Evolutionary conservation across 139 green algal genomes (phyloP), one percentile per base, ranked within the genome.

Genomic region (Deuterostichococcus epilithicus): DNA sequence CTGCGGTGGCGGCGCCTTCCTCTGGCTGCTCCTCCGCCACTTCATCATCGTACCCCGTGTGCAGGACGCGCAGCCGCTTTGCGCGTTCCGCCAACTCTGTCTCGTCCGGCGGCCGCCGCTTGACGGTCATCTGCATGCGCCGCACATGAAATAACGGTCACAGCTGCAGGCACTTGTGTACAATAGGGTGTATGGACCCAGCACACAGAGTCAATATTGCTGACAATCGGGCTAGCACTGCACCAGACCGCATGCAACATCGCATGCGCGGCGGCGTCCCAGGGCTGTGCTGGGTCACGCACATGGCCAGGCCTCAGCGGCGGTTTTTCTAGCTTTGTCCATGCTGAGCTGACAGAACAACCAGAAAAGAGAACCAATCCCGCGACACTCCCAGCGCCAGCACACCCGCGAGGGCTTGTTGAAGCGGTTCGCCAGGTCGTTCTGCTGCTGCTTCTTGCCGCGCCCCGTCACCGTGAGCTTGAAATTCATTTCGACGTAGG

Each of bases 401-500:
- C 60, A 37, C 44, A 33, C 35, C 36, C 35, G 74, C 34, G 10
- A 38, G 37, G 33, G 35, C 33, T 30, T 44, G 18, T 4, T 33
- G 34, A 65, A 78, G 70, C 74, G 58, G 59, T 63, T 26, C 18
- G 25, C 67, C 3, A 39, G 47, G 74, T 59, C 59, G 22, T 35
- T 68, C n/a, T 35, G 35, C 38, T 30, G n/a, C n/a, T n/a, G n/a
- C 58, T 34, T 75, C 20, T 70, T 76, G 52, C 66, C 52, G 22
- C 69, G 35, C 36, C 76, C 72, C 35, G 75, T 70, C 26, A 74
- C 38, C 39, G 58, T 63, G 13, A 81, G 36, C 35, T 59, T 80
- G 44, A 72, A 85, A 36, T 85, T 82, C 33, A 87, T 76, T 39
- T 82, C 76, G 8, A 70, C 32, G 33, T 81, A 85, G 2, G 47